These are phyloP conservation scores for Candida jianshihensis DNA, from an alignment of 805 yeast species.

Conservation along the genomic window DNA sequence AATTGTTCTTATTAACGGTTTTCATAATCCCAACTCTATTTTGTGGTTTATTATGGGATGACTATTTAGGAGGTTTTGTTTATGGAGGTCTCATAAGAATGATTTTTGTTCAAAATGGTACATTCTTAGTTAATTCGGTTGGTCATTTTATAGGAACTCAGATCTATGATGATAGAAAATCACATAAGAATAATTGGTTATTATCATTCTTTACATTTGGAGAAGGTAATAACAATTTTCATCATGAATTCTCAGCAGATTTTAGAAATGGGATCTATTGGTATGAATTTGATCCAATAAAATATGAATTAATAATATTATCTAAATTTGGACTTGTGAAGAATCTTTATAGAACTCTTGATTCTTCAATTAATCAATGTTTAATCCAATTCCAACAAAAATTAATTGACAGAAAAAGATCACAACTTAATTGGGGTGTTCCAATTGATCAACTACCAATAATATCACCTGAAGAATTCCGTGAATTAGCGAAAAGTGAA, in stretches of 20 bases:
- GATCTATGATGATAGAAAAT: constrained; percentile 67
- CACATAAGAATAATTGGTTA: constrained; percentile 63
- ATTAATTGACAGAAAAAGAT: constrained; percentile 66
- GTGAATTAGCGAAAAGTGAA: constrained; percentile 28
- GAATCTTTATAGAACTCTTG: constrained; percentile 40
- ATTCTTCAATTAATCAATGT: constrained; percentile 54
- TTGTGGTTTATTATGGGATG: constrained; percentile 65
- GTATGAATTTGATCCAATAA: constrained; percentile 83
- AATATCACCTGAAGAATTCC: constrained; percentile 47
- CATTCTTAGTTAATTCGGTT: constrained; percentile 71
- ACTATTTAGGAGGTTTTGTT: constrained; percentile 66
- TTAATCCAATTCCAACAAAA: constrained; percentile 78
- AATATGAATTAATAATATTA: constrained; percentile 51
- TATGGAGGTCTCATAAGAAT: constrained; percentile 75
- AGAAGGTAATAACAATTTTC: constrained; percentile 89
- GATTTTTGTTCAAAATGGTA: constrained; percentile 70
- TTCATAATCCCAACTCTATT: constrained; percentile 59
- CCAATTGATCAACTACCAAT: constrained; percentile 84
- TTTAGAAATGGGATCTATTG: constrained; percentile 68
- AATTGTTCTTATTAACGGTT: constrained; percentile 42
- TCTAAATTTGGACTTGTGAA: constrained; percentile 52
- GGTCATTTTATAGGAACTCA: constrained; percentile 76
- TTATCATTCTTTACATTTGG: constrained; percentile 70
- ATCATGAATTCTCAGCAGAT: constrained; percentile 92
- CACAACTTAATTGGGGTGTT: constrained; percentile 87